Conservation (phyloP, 805 yeast genomes). For the Barnettozyma salicaria region DNA sequence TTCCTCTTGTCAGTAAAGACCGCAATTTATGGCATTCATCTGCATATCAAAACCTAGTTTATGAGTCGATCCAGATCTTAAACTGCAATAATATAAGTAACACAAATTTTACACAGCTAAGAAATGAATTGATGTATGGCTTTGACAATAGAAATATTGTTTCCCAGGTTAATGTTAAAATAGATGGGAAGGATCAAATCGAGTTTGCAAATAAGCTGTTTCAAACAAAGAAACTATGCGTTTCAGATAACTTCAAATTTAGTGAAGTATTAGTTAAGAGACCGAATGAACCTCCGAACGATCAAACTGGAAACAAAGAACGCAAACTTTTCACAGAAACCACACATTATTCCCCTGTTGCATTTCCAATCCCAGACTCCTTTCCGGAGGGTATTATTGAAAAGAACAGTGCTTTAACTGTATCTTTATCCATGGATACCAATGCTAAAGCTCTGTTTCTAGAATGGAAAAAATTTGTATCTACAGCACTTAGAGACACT, state of each 20-base stretch:
- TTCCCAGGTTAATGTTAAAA: conserved; percentile 28
- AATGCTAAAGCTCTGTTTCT: conserved; percentile 12
- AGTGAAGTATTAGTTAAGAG: conserved; percentile 25
- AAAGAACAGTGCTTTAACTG: conserved; percentile 14
- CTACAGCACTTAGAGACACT: conserved; percentile 25
- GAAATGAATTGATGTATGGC: conserved; percentile 36
- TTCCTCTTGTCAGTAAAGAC: conserved; percentile 42
- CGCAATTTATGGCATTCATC: conserved; percentile 39
- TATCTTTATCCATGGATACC: conserved; percentile 21
- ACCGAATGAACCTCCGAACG: conserved; percentile 4
- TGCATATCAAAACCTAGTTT: conserved; percentile 32
- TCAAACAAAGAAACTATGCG: conserved; percentile 1
- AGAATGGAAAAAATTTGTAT: conserved; percentile 27
- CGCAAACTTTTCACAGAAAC: conserved; percentile 7
- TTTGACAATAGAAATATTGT: conserved; percentile 41
- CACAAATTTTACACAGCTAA: conserved; percentile 39
- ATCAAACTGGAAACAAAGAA: background rate
- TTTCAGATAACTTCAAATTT: conserved; percentile 20
- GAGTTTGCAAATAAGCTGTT: conserved; percentile 11
- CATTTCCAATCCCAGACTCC: conserved; percentile 27
- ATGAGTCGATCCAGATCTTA: conserved; percentile 41
- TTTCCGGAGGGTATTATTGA: conserved; percentile 26
- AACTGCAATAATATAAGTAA: conserved; percentile 32
- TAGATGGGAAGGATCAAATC: conserved; percentile 1
- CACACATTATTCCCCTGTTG: conserved; percentile 8